These are phyloP conservation scores for Yarrowia osloensis DNA, from an alignment of 805 yeast genomes.

Conservation along the genomic window DNA sequence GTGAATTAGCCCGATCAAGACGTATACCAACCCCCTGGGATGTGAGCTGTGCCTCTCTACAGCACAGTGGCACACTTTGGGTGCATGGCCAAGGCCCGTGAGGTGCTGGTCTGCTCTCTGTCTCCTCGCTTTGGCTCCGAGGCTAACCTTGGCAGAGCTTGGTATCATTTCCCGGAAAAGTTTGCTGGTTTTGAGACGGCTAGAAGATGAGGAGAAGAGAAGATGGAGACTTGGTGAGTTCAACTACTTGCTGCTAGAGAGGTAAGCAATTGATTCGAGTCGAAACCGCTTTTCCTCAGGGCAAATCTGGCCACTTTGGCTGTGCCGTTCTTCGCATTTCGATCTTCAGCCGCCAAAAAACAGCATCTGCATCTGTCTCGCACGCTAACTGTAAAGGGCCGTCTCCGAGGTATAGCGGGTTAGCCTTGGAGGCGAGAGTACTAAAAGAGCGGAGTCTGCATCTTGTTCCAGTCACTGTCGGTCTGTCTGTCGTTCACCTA, in stretches of 20 bases:
- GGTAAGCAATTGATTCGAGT: too few relatives aligned
- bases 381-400: not conserved
- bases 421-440: not conserved
- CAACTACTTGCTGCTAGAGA: too few relatives aligned
- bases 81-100: not conserved
- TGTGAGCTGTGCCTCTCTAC: not conserved
- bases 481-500: not conserved
- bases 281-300: too few relatives aligned
- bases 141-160: not conserved
- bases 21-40: too few relatives aligned
- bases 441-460: not conserved
- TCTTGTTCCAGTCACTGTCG: too few relatives aligned
- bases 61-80: not conserved
- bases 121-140: not conserved
- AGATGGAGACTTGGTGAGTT: too few relatives aligned
- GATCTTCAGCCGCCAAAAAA: not conserved
- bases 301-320: too few relatives aligned
- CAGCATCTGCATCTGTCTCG: not conserved
- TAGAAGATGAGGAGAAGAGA: too few relatives aligned
- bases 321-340: too few relatives aligned
- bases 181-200: not conserved
- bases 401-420: not conserved
- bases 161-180: constrained; percentile 5
- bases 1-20: too few relatives aligned
- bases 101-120: not conserved